Evolutionary conservation across 1,284 basidiomycete genomes (phyloP).

Genomic region (Papiliotrema nemorosa): DNA sequence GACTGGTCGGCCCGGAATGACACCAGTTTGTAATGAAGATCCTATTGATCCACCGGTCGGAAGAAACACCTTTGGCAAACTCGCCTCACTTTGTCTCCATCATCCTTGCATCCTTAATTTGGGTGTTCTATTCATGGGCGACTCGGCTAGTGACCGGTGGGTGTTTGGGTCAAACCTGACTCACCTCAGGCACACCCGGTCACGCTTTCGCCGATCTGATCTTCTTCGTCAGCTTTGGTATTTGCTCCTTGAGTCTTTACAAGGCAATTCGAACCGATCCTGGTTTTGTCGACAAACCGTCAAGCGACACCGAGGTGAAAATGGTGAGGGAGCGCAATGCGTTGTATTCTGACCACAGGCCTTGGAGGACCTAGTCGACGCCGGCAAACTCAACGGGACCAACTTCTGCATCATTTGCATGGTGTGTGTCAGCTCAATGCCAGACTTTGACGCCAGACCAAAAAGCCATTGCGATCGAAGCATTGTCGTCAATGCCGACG

Average conservation of each 20-base stretch:
- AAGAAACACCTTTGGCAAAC: constrained; percentile 42
- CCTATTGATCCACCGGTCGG: constrained; percentile 30
- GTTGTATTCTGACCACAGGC: constrained; percentile 53
- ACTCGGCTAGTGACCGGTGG: constrained; percentile 47
- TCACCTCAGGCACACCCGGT: constrained; percentile 59
- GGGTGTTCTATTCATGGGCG: constrained; percentile 81
- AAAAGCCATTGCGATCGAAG: constrained; percentile 88
- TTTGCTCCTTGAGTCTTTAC: constrained; percentile 87
- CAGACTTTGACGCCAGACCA: constrained; percentile 54
- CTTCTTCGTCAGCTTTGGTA: constrained; percentile 66
- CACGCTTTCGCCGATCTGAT: constrained; percentile 70
- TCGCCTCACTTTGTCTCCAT: constrained; percentile 88
- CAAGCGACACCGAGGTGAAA: constrained; percentile 73
- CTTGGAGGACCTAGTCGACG: constrained; percentile 82
- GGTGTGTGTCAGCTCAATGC: constrained; percentile 44
- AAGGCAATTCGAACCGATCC: constrained; percentile 82
- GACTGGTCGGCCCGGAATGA: neutral
- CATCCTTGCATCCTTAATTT: constrained; percentile 77
- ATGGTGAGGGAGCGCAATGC: constrained; percentile 53
- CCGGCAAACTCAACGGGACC: constrained; percentile 85
- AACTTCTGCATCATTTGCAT: constrained; percentile 95
- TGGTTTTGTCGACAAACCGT: constrained; percentile 77
- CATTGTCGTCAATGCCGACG: constrained; percentile 90
- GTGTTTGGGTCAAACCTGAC: neutral
- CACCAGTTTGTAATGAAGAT: constrained; percentile 27